Base-by-base conservation (phyloP, 108 stramenopile genomes). In the Nitzschia inconspicua region DNA sequence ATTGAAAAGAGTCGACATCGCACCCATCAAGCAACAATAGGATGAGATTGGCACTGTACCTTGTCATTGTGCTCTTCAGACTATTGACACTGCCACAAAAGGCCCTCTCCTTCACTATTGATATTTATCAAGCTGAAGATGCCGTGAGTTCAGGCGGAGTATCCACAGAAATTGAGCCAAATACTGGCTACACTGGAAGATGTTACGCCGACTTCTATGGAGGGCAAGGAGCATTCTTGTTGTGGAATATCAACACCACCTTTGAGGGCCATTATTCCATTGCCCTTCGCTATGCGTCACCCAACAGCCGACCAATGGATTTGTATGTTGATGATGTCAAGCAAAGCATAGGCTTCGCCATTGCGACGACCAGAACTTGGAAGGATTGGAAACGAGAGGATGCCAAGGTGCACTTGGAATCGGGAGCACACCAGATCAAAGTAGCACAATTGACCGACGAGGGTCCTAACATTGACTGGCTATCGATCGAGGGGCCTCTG, bases 401-500 rank as follows among this genome's bases (percentile, higher is more conserved):
- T 4, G 14, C 34, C 22, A 37, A 19, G 20, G 35, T 37, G 20
- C 20, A 20, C 16, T 37, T 55, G 16, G 31, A 37, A 11, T 22
- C 22, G 27, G 53, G 53, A 7, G 34, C 14, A 18, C 47, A 48
- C 23, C 47, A 36, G 34, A 55, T 55, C 31, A 34, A 37, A 18
- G 18, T 55, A 14, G 31, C 34, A 3, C 30, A 14, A 11, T 18
- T 13, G 9, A 20, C 30, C n/a, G n/a, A n/a, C 27, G 53, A 11
- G 20, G 53, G 53, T 20, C 53, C 53, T 18, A 55, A 55, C 32
- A 37, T 55, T 37, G 53, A 55, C 37, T 39, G 37, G 37, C 37
- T 39, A 10, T 14, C 11, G 37, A 14, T 39, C 11, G 11, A 14
- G 11, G 14, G 14, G 37, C 10, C 14, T 11, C 11, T 10, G 10